Base-by-base conservation (phyloP, 352 stramenopile genomes). In the Pythium brassicae region DNA sequence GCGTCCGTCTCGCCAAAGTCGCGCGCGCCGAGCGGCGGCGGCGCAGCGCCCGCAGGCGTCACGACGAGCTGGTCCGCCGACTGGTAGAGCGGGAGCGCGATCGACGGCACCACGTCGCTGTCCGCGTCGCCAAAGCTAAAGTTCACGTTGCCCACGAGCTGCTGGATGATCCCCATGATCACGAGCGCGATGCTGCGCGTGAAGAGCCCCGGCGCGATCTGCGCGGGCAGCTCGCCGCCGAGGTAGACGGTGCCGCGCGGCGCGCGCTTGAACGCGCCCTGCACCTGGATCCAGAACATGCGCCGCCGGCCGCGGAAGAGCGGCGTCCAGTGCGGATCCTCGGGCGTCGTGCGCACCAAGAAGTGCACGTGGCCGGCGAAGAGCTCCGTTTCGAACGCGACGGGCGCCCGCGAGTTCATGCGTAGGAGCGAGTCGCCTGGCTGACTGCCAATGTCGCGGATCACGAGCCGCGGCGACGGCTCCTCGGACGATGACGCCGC, bases 241-340 rank as follows among this genome's bases (percentile, higher is more conserved):
- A 95, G 58, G 55, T 72, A 95, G 3, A 95, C 74, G 12, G 68
- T 64, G 4, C 85, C 83, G 2, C 52, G 58, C 0, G 81, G 81
- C 19, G 57, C 45, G 27, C 68, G 55, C 65, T 95, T 95, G 61
- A 95, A 95, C n/a, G 64, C 66, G 22, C 85, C 83, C 51, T 95
- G 85, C 10, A 95, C 82, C 51, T 95, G 85, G 63, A 95, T 93
- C 85, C 85, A 95, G 58, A 95, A 91, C 71, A 83, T 86, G 49
- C 85, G 80, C 12, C 76, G 73, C 32, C 86, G 84, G 42, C 71
- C 69, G 8, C 37, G 59, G 37, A 95, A 93, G 8, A 95, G 66
- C 48, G 63, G 57, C 11, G 60, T 56, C 60, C 85, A 91, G 25
- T 66, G 63, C 12, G 75, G 52, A 40, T 87, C 69, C 29, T 81